Percentiles rank a stretch among this genome's conserved stretches.
These are phyloP conservation scores for Begonia loranthoides DNA, from an alignment of 306 rosid species.

Conservation along the genomic window DNA sequence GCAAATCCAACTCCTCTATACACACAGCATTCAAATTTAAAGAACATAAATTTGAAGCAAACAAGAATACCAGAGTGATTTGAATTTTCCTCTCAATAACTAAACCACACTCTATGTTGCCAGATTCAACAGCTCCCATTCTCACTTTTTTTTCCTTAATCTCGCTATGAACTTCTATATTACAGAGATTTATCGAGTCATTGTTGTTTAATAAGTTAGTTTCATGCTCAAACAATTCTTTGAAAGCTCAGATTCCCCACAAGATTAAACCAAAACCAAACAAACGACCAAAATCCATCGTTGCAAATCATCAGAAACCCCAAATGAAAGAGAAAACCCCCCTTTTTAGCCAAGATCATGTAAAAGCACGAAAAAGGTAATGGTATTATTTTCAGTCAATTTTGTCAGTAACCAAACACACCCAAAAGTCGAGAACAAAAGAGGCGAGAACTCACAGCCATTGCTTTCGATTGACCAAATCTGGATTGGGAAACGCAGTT, in stretches of 20 bases:
- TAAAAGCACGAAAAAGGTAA: neutral
- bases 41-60: too few relatives aligned
- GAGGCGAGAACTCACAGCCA: neutral
- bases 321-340: neutral
- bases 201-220: too few relatives aligned
- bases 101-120: too few relatives aligned
- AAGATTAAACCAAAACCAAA: neutral
- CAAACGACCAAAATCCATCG: neutral
- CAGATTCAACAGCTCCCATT: too few relatives aligned
- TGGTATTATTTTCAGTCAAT: neutral
- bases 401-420: neutral
- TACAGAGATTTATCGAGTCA: too few relatives aligned
- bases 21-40: neutral
- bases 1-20: neutral
- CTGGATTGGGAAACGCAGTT: neutral
- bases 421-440: neutral
- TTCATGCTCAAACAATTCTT: too few relatives aligned
- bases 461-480: neutral
- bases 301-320: neutral
- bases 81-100: too few relatives aligned
- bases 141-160: too few relatives aligned
- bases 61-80: too few relatives aligned
- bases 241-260: neutral
- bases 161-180: too few relatives aligned
- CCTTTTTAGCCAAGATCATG: neutral